A percentile compares a stretch with the other conserved stretches of the same genome.
These are phyloP conservation scores for Lavandula angustifolia DNA, from an alignment of 257 asterid genomes.

Conservation along the genomic window DNA sequence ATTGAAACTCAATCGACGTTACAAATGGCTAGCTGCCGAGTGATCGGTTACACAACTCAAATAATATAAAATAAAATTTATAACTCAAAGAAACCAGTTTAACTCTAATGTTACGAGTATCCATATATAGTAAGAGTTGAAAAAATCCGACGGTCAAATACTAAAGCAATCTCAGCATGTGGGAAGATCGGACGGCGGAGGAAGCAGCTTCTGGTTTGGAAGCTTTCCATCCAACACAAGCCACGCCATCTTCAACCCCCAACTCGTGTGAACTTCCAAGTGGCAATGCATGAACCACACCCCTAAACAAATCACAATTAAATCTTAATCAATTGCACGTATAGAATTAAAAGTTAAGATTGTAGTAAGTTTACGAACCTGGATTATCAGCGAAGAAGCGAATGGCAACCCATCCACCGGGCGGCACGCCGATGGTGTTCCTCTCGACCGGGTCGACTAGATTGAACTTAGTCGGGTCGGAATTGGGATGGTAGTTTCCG, in stretches of 20 bases:
- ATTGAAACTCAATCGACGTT: slow-evolving; percentile 23
- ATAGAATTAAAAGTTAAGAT: too few species aligned
- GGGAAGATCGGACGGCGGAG: slow-evolving; percentile 53
- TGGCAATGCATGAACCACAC: slow-evolving; percentile 42
- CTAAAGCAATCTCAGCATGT: slow-evolving; percentile 31
- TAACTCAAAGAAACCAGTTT: not conserved
- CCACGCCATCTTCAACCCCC: slow-evolving; percentile 58
- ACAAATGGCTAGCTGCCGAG: slow-evolving; percentile 4
- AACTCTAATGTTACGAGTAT: not conserved
- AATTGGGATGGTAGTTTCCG: slow-evolving; percentile 26
- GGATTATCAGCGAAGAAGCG: slow-evolving; percentile 53
- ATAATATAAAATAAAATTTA: not conserved
- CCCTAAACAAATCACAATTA: too few species aligned
- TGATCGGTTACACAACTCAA: not conserved
- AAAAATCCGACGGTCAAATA: too few species aligned
- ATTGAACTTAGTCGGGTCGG: slow-evolving; percentile 21
- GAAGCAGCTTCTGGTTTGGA: slow-evolving; percentile 44
- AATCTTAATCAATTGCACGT: too few species aligned
- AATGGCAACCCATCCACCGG: slow-evolving; percentile 34
- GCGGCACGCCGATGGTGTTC: slow-evolving; percentile 28
- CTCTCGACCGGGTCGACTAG: slow-evolving; percentile 32
- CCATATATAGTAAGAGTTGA: slow-evolving; percentile 8
- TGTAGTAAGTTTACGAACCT: slow-evolving; percentile 20
- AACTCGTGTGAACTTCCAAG: slow-evolving; percentile 46
- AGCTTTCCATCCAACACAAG: slow-evolving; percentile 48